These are phyloP conservation scores for Penium margaritaceum DNA, from an alignment of 139 green algal genomes.

Conservation along the genomic window DNA sequence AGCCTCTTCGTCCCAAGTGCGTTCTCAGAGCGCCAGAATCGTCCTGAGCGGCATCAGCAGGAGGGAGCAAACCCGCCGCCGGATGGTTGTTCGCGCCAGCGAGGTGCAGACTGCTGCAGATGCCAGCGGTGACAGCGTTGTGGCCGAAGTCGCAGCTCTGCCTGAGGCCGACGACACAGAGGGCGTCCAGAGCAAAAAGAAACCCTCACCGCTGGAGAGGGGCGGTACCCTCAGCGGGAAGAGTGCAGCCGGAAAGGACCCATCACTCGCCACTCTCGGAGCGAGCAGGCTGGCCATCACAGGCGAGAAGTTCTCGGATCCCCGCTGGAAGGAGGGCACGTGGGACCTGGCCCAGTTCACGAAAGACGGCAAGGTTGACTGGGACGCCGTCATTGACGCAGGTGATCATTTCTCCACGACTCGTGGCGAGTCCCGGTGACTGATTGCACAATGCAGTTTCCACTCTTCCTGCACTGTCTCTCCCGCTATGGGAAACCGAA, in stretches of 20 bases:
- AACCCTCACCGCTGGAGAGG: slow-evolving; percentile 31
- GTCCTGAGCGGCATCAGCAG: too few species aligned
- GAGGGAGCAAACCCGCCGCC: too few species aligned
- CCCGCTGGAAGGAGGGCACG: slow-evolving; percentile 47
- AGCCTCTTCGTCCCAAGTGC: too few species aligned
- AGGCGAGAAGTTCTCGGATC: slow-evolving; percentile 36
- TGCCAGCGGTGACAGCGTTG: slow-evolving; percentile 24
- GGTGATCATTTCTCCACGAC: too few species aligned
- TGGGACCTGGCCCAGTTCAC: slow-evolving; percentile 50
- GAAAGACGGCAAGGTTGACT: slow-evolving; percentile 43
- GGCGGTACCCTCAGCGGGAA: slow-evolving; percentile 34
- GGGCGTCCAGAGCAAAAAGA: slow-evolving; percentile 27
- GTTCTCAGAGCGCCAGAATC: too few species aligned
- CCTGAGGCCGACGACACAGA: slow-evolving; percentile 28
- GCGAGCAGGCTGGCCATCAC: neutral
- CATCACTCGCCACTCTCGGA: slow-evolving; percentile 1
- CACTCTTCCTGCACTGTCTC: too few species aligned
- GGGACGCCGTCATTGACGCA: slow-evolving; percentile 50
- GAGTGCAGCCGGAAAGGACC: slow-evolving; percentile 31
- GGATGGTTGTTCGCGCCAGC: too few species aligned
- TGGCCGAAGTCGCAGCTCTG: slow-evolving; percentile 34
- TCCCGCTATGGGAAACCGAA: too few species aligned
- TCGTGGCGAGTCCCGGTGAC: too few species aligned
- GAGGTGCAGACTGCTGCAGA: slow-evolving; percentile 16
- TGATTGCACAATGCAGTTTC: too few species aligned